Conservation (phyloP, 306 rosid genomes). For the Trichosanthes cucumerina region DNA sequence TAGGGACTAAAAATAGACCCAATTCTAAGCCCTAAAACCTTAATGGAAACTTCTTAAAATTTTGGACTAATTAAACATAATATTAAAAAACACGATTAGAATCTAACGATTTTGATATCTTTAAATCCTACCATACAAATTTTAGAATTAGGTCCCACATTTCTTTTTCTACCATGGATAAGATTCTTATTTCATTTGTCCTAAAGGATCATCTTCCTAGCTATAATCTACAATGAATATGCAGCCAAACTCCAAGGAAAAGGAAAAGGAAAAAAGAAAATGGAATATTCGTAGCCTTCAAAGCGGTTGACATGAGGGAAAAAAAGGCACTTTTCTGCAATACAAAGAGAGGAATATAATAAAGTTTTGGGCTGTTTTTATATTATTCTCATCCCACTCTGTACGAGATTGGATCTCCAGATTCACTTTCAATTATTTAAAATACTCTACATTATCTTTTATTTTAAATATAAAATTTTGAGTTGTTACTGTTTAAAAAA, state of each 20-base stretch:
- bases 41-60: too few relatives aligned
- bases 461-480: background rate
- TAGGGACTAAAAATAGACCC: too few relatives aligned
- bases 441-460: background rate
- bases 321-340: background rate
- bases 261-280: too few relatives aligned
- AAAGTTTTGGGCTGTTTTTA: background rate
- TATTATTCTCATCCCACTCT: background rate
- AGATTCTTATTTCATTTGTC: background rate
- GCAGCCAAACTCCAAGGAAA: background rate
- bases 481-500: too few relatives aligned
- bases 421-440: background rate
- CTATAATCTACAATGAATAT: background rate
- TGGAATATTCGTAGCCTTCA: background rate
- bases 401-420: background rate
- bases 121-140: too few relatives aligned
- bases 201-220: background rate
- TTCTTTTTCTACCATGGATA: background rate
- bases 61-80: too few relatives aligned
- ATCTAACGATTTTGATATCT: background rate
- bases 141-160: background rate
- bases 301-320: background rate
- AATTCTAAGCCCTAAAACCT: too few relatives aligned
- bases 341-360: background rate
- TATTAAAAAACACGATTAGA: too few relatives aligned